phyloP scores from a whole-genome alignment of 179 eudicot genomes.

The Drosera spatulata region DNA sequence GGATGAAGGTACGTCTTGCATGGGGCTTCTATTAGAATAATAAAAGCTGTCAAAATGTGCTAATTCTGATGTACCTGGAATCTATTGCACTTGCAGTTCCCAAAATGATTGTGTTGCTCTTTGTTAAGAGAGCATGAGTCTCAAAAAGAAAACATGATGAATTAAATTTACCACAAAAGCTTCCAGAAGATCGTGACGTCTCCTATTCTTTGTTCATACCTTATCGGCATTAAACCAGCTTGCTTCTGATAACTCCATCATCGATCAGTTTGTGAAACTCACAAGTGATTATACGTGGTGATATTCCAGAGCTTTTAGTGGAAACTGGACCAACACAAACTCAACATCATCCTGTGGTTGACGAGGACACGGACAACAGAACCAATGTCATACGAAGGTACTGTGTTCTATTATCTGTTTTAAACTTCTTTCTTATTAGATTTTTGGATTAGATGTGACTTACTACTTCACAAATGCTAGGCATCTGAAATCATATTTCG shows the following conservation, averaged over 20 bases:
- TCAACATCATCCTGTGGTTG: conserved; percentile 25
- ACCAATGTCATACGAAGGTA: conserved; percentile 59
- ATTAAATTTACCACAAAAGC: too few species aligned
- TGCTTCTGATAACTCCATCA: too few species aligned
- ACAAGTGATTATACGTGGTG: not conserved
- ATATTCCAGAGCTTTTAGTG: conserved; percentile 46
- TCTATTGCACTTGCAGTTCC: not conserved
- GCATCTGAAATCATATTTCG: conserved; percentile 84
- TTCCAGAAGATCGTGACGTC: too few species aligned
- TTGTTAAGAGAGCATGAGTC: not conserved
- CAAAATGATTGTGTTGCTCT: not conserved
- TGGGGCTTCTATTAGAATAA: too few species aligned
- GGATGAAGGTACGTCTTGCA: conserved; percentile 34
- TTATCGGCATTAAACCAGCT: too few species aligned
- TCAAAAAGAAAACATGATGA: too few species aligned
- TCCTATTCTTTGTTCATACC: too few species aligned
- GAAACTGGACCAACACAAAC: conserved; percentile 89
- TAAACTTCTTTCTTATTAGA: too few species aligned
- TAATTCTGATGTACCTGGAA: too few species aligned
- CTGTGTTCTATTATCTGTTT: not conserved
- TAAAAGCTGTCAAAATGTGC: too few species aligned
- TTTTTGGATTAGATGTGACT: too few species aligned
- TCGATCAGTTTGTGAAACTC: too few species aligned
- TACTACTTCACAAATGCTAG: conserved; percentile 18
- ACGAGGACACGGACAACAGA: conserved; percentile 49